Evolutionary conservation across 257 asterid species (phyloP).

Genomic region (Salvia rosmarinus): DNA sequence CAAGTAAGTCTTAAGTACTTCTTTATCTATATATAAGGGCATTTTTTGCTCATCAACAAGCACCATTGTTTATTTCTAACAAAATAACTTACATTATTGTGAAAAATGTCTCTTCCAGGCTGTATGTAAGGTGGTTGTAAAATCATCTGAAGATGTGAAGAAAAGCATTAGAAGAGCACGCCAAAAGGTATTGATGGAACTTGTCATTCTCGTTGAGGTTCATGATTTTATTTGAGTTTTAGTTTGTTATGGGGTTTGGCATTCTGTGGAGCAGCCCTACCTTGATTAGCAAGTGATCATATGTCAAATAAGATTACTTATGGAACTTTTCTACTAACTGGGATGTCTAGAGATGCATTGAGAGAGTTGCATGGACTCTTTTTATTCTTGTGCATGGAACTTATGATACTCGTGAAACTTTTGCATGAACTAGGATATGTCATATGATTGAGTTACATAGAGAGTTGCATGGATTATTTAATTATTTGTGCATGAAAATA

Average conservation of each 20-base stretch:
- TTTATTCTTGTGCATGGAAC: not conserved
- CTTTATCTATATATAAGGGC: conserved; percentile 3
- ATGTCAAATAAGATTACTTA: not conserved
- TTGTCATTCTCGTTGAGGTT: not conserved
- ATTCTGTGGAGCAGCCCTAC: not conserved
- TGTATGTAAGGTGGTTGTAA: conserved; percentile 83
- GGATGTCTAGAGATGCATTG: not conserved
- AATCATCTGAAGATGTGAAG: conserved; percentile 92
- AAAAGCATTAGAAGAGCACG: conserved; percentile 95
- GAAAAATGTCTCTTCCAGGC: conserved; percentile 57
- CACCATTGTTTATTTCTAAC: conserved; percentile 3
- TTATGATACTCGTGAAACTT: not conserved
- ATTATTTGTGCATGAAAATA: not conserved
- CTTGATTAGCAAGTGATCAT: not conserved
- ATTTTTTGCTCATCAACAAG: conserved; percentile 29
- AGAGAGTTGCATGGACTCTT: conserved; percentile 1
- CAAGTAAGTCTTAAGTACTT: conserved; percentile 58
- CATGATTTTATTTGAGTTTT: not conserved
- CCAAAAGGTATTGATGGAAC: conserved; percentile 65
- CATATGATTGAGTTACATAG: not conserved
- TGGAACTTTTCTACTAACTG: not conserved
- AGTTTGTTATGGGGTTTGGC: not conserved
- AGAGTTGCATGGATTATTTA: not conserved
- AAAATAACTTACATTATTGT: conserved; percentile 16
- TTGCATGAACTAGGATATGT: not conserved